These are phyloP conservation scores for Phaffia rhodozyma DNA, from an alignment of 1,284 basidiomycete genomes.

Conservation along the genomic window DNA sequence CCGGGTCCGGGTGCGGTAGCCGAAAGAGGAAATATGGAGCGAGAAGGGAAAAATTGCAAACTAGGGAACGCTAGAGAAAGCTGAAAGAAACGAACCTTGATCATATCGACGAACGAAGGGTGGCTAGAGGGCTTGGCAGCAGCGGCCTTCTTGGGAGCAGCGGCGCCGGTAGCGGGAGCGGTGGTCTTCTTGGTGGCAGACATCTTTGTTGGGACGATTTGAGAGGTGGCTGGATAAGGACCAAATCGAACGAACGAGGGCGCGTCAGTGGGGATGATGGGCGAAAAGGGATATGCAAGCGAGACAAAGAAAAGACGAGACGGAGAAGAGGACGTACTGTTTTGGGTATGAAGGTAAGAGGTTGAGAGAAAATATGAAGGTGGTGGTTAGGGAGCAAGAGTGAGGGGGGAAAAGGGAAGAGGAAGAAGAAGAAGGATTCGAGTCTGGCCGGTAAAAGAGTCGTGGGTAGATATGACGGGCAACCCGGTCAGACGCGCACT, in stretches of 20 bases:
- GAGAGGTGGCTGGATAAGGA: background rate
- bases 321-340: background rate
- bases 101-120: conserved; percentile 37
- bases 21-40: background rate
- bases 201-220: conserved; percentile 1
- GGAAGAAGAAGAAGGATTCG: background rate
- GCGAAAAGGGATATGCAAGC: background rate
- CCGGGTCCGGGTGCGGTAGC: background rate
- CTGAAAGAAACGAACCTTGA: conserved; percentile 33
- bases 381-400: background rate
- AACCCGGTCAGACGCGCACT: no score
- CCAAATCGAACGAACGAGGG: no score
- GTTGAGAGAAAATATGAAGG: background rate
- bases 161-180: conserved; percentile 11
- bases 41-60: no score
- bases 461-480: background rate
- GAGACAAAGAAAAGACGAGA: background rate
- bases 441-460: background rate
- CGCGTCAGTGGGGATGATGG: background rate
- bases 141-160: conserved; percentile 29
- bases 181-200: conserved; percentile 9
- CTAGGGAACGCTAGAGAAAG: no score
- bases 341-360: background rate
- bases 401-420: background rate
- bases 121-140: conserved; percentile 31